These are phyloP conservation scores for Coemansia sp. DNA, from an alignment of 192 early-diverging fungal genomes.

Conservation along the genomic window DNA sequence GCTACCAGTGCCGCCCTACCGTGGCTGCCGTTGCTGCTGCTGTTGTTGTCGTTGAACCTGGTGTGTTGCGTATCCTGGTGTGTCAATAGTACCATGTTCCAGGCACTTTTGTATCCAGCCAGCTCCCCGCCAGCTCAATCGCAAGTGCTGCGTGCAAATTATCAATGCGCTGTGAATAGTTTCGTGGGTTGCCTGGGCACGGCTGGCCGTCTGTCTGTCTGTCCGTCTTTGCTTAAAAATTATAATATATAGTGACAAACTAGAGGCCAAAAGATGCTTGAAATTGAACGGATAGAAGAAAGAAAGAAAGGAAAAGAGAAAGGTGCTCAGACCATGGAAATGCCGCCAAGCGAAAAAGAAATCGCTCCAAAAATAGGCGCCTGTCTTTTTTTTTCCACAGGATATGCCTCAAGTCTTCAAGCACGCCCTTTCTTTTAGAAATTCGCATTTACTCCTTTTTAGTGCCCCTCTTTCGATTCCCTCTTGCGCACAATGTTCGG, in stretches of 20 bases:
- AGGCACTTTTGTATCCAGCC: neutral
- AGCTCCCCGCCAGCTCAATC: conserved; percentile 11
- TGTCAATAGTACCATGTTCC: conserved; percentile 28
- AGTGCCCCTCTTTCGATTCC: neutral
- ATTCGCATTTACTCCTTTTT: neutral
- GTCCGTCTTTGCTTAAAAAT: neutral
- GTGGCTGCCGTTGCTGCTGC: neutral
- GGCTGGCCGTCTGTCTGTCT: neutral
- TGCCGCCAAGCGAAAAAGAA: neutral
- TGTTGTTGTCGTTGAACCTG: neutral
- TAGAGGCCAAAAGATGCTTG: neutral
- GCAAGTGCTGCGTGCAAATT: conserved; percentile 4
- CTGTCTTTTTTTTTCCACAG: neutral
- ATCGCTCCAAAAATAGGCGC: neutral
- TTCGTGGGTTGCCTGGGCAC: neutral
- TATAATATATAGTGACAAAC: neutral
- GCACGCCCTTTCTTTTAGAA: neutral
- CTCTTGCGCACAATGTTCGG: conserved; percentile 28
- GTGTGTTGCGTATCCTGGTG: conserved; percentile 17
- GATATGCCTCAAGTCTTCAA: too few relatives aligned
- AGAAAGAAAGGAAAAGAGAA: neutral
- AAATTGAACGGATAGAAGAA: neutral
- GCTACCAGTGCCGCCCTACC: conserved; percentile 6
- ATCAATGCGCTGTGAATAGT: neutral
- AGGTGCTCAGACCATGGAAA: neutral